Evolutionary conservation across 2,329 filamentous ascomycete genomes (phyloP).

Genomic region (Macrophomina phaseolina): DNA sequence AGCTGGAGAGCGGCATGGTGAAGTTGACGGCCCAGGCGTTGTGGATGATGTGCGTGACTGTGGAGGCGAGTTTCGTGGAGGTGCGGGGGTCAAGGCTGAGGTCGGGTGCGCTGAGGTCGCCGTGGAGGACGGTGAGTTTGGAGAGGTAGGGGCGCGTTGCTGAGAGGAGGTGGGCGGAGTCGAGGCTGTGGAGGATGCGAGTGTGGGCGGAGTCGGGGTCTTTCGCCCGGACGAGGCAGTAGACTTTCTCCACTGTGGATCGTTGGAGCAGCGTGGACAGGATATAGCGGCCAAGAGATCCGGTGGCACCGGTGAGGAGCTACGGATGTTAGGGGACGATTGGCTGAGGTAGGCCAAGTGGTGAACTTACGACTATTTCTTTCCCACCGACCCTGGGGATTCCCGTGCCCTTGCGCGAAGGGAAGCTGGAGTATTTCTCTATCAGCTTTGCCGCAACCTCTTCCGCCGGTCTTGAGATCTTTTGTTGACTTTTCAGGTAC

Average conservation of each 20-base stretch:
- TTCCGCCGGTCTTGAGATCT: not conserved
- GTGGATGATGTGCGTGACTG: constrained; percentile 55
- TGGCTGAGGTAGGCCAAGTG: not conserved
- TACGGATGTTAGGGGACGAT: constrained; percentile 27
- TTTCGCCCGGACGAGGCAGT: constrained; percentile 59
- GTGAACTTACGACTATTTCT: not conserved
- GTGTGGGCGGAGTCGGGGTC: constrained; percentile 41
- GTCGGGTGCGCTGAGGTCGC: constrained; percentile 47
- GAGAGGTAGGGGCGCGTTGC: constrained; percentile 30
- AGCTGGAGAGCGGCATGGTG: constrained; percentile 58
- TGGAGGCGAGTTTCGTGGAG: constrained; percentile 30
- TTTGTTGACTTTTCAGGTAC: not conserved
- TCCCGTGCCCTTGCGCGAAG: not conserved
- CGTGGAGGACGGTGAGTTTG: constrained; percentile 46
- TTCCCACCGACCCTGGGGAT: not conserved
- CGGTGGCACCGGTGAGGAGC: constrained; percentile 68
- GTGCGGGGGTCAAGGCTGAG: constrained; percentile 47
- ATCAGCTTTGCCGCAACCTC: not conserved
- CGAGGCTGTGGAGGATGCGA: constrained; percentile 44
- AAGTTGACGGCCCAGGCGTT: constrained; percentile 64
- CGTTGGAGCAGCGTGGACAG: constrained; percentile 45
- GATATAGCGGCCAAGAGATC: constrained; percentile 67
- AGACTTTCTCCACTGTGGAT: constrained; percentile 48
- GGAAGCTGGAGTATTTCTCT: not conserved
- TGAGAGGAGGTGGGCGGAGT: constrained; percentile 44